Evolutionary conservation across 371 early-diverging fungal species (phyloP).

Genomic region (Zopfochytrium polystomum): DNA sequence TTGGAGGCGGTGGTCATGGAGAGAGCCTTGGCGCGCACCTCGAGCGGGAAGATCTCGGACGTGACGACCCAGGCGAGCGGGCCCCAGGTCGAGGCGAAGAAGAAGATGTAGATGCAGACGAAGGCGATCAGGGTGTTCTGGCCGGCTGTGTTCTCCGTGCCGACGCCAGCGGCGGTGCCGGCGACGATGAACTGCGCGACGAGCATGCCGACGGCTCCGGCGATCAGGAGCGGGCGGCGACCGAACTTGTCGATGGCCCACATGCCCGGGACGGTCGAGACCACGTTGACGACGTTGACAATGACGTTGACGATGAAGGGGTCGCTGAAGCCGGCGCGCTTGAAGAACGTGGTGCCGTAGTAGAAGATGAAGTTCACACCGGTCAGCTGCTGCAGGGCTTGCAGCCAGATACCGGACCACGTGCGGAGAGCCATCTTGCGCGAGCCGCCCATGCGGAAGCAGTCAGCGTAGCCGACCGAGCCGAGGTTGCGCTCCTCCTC

Average conservation of each 20-base stretch:
- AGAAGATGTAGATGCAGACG: conserved; percentile 21
- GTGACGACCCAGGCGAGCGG: conserved; percentile 92
- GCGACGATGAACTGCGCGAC: too few relatives aligned
- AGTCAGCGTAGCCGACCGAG: conserved; percentile 60
- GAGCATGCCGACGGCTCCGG: conserved; percentile 23
- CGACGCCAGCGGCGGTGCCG: conserved; percentile 47
- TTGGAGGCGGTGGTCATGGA: conserved; percentile 83
- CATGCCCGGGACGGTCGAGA: conserved; percentile 35
- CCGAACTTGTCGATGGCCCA: conserved; percentile 28
- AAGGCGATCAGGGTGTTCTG: conserved; percentile 10
- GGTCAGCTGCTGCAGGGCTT: conserved; percentile 34
- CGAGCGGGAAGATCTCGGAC: conserved; percentile 65
- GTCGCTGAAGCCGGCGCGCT: conserved; percentile 8
- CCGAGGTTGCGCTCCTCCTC: conserved; percentile 61
- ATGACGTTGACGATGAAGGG: conserved; percentile 16
- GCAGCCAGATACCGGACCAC: conserved; percentile 41
- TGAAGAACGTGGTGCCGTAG: conserved; percentile 22
- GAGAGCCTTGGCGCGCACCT: conserved; percentile 69
- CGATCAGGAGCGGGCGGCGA: conserved; percentile 20
- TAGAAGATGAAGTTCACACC: conserved; percentile 29
- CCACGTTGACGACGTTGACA: conserved; percentile 25
- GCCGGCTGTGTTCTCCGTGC: background rate
- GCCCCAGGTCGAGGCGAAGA: conserved; percentile 79
- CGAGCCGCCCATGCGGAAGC: conserved; percentile 47
- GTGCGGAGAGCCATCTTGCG: conserved; percentile 24